Conservation (phyloP, 129 eudicot species). For the Centrapalus pauciflorus region DNA sequence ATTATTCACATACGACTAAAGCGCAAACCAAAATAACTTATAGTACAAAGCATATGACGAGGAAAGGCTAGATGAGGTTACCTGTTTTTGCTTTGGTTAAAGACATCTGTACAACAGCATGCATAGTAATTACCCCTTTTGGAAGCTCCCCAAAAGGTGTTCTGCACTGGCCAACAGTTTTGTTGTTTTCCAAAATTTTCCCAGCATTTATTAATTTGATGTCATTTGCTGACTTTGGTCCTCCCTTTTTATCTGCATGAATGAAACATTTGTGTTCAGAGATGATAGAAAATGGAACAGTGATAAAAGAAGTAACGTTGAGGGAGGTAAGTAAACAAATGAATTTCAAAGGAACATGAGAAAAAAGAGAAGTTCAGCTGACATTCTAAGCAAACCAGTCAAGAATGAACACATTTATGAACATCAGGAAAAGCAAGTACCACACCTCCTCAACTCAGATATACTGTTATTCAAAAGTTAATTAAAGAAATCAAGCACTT, state of each 20-base stretch:
- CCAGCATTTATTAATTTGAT: slow-evolving; percentile 81
- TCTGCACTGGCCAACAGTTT: slow-evolving; percentile 81
- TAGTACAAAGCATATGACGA: not conserved
- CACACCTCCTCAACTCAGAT: too few relatives aligned
- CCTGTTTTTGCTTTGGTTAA: slow-evolving; percentile 86
- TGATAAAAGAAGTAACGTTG: not conserved
- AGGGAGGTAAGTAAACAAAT: too few relatives aligned
- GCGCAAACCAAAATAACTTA: not conserved
- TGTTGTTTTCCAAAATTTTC: slow-evolving; percentile 83
- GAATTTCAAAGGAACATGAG: not conserved
- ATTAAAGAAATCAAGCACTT: too few relatives aligned
- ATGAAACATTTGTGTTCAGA: not conserved
- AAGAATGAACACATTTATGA: too few relatives aligned
- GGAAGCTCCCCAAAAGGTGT: slow-evolving; percentile 83
- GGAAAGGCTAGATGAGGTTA: slow-evolving; percentile 19
- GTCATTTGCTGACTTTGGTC: slow-evolving; percentile 78
- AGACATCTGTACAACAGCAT: slow-evolving; percentile 95
- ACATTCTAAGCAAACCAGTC: not conserved
- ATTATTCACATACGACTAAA: not conserved
- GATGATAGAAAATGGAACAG: not conserved
- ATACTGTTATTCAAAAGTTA: too few relatives aligned
- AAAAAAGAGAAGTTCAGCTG: not conserved
- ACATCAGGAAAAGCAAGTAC: too few relatives aligned
- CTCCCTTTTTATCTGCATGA: slow-evolving; percentile 65
- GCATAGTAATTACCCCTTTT: slow-evolving; percentile 86